Conservation (phyloP, 257 asterid genomes). For the Agastache rugosa region DNA sequence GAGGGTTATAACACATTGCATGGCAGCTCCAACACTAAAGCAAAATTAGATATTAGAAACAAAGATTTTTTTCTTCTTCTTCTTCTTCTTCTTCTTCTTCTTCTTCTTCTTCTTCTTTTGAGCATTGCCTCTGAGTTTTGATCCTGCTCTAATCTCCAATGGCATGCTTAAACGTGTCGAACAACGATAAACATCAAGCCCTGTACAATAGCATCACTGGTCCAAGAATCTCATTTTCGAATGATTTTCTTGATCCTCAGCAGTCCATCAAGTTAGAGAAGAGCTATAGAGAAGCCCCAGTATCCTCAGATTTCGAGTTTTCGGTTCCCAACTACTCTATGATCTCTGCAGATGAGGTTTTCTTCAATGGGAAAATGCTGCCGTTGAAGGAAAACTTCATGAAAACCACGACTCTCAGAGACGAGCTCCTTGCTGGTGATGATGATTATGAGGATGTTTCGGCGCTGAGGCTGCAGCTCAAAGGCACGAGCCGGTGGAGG, state of each 20-base stretch:
- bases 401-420: constrained; percentile 60
- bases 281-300: constrained; percentile 75
- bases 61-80: neutral
- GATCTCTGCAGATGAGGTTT: constrained; percentile 75
- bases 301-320: constrained; percentile 76
- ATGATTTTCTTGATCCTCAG: constrained; percentile 64
- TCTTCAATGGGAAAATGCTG: constrained; percentile 66
- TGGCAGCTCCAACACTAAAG: constrained; percentile 38
- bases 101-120: neutral
- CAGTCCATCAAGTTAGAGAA: constrained; percentile 49
- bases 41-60: constrained; percentile 15
- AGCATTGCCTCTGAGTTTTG: neutral
- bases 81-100: no score
- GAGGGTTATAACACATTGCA: constrained; percentile 38
- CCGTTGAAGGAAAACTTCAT: constrained; percentile 51
- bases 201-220: constrained; percentile 1
- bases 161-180: constrained; percentile 63
- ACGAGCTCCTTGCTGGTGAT: constrained; percentile 63
- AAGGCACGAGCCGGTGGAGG: constrained; percentile 61
- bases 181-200: constrained; percentile 19
- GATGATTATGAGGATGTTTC: constrained; percentile 45
- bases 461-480: constrained; percentile 31
- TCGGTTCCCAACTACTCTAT: constrained; percentile 47
- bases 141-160: constrained; percentile 10
- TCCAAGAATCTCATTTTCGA: constrained; percentile 90